Base-by-base conservation (phyloP, 2,329 filamentous ascomycete genomes). In the Reticulascus tulasneorum region DNA sequence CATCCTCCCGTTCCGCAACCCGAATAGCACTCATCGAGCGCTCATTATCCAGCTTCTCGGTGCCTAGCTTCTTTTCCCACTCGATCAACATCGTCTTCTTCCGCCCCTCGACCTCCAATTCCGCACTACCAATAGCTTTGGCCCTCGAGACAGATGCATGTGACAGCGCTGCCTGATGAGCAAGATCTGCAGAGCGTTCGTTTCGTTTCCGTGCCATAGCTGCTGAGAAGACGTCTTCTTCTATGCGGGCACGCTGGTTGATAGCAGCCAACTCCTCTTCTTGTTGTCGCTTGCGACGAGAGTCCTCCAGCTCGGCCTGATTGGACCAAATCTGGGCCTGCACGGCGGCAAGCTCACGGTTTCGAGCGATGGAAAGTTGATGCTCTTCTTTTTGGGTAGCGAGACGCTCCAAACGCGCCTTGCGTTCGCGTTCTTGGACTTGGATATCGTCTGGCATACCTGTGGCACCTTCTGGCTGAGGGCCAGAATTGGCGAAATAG, bases 401-500 rank as follows among this genome's bases (percentile, higher is more conserved):
- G 3, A 71, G 54, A 1, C 72, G 69, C 20, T 63, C 60, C 4
- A 67, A 48, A 0, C 68, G 66, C 1, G 69, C 66, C 29, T 62
- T 65, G 15, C 75, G 71, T 33, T 67, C 64, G 6, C 71, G 66
- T 32, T 79, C 75, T 33, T 68, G 62, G 0, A 63, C 53, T 16
- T 67, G 58, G 15, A 79, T 59, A 16, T 74, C 67, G 2, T 64
- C 54, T 0, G 75, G 75, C 10, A 79, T 58, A 4, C 74, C 74
- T 15, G 70, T 47, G 0, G 73, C 71, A 33, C 67, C 74, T 0
- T 69, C 62, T 2, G 75, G 75, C 39, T 79, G 75, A 0, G 71
- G 61, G 1, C 72, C 73, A 4, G 62, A 58, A 44, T 70, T 68
- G 28, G 73, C 69, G 51, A 75, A 79, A 50, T 66, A 79, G 5